Conservation (phyloP, 129 eudicot genomes). For the Flaveria trinervia region DNA sequence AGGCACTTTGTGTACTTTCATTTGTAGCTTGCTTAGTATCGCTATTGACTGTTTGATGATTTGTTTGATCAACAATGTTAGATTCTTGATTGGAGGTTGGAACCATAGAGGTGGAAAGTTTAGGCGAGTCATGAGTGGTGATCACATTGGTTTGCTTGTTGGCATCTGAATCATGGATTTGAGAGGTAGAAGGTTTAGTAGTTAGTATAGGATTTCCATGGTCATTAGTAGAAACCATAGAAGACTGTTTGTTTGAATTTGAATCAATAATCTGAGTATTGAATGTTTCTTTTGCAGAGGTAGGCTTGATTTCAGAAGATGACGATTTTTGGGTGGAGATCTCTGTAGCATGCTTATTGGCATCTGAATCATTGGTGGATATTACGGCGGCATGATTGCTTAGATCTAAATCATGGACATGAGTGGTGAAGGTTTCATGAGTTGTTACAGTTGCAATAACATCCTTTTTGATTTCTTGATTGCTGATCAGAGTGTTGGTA, state of each 20-base stretch:
- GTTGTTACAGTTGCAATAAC: neutral
- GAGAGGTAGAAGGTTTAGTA: neutral
- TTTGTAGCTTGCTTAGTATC: conserved; percentile 1
- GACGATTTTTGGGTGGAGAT: neutral
- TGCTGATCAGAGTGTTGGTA: neutral
- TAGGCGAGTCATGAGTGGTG: conserved; percentile 1
- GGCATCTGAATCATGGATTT: conserved; percentile 15
- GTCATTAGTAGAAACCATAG: too few relatives aligned
- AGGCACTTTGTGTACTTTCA: neutral
- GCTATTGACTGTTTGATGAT: neutral
- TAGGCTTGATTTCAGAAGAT: neutral
- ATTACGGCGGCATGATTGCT: neutral
- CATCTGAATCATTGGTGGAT: neutral
- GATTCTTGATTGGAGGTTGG: conserved; percentile 11
- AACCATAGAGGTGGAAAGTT: neutral
- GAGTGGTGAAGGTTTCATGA: neutral
- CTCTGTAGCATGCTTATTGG: neutral
- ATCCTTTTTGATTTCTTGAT: conserved; percentile 16
- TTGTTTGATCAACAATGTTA: neutral
- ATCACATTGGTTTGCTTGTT: neutral
- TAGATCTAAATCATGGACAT: neutral
- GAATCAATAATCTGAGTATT: neutral
- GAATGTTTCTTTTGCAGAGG: neutral
- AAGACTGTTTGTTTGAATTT: neutral
- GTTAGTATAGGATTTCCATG: neutral